Conservation (phyloP, 805 yeast species). For the Ogataea neopini region DNA sequence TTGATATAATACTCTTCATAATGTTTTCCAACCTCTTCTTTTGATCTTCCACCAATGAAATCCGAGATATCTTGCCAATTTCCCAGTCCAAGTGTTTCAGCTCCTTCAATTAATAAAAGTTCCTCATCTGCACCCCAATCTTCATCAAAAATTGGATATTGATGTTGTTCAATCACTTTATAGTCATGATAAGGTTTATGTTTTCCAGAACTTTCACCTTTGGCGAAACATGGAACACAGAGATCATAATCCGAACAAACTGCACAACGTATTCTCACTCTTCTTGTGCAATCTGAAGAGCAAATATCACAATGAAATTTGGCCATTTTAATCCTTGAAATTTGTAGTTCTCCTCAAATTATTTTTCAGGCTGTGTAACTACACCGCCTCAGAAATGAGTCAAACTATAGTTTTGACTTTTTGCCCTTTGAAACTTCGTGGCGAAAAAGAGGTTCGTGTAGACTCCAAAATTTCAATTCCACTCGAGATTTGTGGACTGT, state of each 20-base stretch:
- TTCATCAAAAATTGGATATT: constrained; percentile 84
- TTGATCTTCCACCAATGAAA: constrained; percentile 87
- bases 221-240: constrained; percentile 96
- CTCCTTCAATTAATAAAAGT: constrained; percentile 80
- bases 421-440: constrained; percentile 1
- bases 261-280: constrained; percentile 91
- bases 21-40: constrained; percentile 88
- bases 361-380: neutral
- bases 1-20: constrained; percentile 71
- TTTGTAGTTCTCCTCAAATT: neutral
- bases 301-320: constrained; percentile 93
- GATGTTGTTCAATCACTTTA: constrained; percentile 87
- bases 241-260: constrained; percentile 90
- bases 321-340: constrained; percentile 29
- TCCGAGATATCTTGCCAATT: constrained; percentile 99
- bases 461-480: neutral
- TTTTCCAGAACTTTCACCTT: constrained; percentile 74
- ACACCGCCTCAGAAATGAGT: constrained; percentile 3
- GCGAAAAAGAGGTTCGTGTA: neutral
- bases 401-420: neutral
- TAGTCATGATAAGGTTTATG: constrained; percentile 97
- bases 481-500: neutral
- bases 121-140: constrained; percentile 99
- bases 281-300: constrained; percentile 90
- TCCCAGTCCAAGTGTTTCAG: constrained; percentile 89